Evolutionary conservation across 805 yeast genomes (phyloP).

Genomic region (Komagataella ulmi): DNA sequence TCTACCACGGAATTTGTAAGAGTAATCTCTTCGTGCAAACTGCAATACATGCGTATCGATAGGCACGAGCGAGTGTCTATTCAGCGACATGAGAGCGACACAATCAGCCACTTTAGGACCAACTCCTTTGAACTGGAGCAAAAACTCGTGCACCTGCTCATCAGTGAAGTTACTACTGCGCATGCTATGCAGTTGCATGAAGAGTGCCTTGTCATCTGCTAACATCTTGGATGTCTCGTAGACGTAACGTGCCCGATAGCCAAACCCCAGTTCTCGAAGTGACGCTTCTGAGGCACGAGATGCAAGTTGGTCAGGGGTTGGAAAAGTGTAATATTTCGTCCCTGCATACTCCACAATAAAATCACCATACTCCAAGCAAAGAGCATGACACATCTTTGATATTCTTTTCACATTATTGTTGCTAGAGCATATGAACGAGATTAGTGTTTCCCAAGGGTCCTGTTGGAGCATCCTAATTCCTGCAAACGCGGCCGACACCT

Average conservation of each 20-base stretch:
- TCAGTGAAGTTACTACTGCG: conserved; percentile 12
- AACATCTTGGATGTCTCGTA: conserved; percentile 59
- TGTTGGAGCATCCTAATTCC: conserved; percentile 84
- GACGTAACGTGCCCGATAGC: conserved; percentile 86
- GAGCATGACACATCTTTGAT: conserved; percentile 77
- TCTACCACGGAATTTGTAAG: conserved; percentile 18
- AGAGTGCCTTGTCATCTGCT: conserved; percentile 20
- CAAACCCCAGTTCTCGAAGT: conserved; percentile 53
- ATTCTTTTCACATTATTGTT: conserved; percentile 92
- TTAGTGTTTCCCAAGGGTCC: conserved; percentile 93
- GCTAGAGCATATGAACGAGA: conserved; percentile 90
- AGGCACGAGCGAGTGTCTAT: conserved; percentile 80
- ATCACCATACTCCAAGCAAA: conserved; percentile 62
- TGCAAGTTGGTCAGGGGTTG: conserved; percentile 42
- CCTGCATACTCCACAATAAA: conserved; percentile 41
- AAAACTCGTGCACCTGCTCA: conserved; percentile 36
- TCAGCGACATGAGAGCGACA: conserved; percentile 82
- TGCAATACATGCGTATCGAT: conserved; percentile 93
- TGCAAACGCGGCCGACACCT: conserved; percentile 22
- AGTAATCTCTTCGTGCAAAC: conserved; percentile 75
- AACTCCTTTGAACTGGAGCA: conserved; percentile 68
- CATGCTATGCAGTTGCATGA: conserved; percentile 18
- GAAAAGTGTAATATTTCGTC: conserved; percentile 56
- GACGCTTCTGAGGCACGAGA: conserved; percentile 16
- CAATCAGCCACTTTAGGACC: conserved; percentile 99